These are phyloP conservation scores for Neofusicoccum ribis DNA, from an alignment of 2,329 filamentous ascomycete species.

Conservation along the genomic window DNA sequence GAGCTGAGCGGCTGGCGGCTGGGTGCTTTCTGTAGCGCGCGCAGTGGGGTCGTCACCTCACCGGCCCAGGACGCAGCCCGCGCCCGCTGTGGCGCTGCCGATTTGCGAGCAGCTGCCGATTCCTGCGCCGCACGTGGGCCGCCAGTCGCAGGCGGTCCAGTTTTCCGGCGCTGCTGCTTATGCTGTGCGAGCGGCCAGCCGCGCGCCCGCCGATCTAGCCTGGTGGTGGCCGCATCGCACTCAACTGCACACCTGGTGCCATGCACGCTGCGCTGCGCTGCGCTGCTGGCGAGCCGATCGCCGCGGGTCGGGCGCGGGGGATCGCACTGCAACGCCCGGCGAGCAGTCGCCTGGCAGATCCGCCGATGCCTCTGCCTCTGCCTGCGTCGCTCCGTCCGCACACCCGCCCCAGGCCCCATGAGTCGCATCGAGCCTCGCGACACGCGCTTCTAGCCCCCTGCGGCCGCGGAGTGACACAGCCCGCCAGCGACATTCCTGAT, in stretches of 20 bases:
- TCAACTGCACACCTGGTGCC: not conserved
- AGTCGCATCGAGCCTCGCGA: not conserved
- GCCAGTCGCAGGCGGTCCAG: not conserved
- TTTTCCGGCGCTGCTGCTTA: not conserved
- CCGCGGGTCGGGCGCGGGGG: too few relatives aligned
- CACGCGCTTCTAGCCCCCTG: not conserved
- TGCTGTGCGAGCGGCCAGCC: too few relatives aligned
- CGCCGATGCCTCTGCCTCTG: not conserved
- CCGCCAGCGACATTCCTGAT: not conserved
- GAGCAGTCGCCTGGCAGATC: too few relatives aligned
- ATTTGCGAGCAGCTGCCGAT: not conserved
- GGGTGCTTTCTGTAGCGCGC: not conserved
- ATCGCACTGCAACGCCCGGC: too few relatives aligned
- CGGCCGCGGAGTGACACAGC: not conserved
- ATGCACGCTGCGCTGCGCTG: not conserved
- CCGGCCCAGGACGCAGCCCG: not conserved
- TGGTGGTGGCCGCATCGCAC: not conserved
- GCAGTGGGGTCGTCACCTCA: not conserved
- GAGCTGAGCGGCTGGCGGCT: not conserved
- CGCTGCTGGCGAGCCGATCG: too few relatives aligned
- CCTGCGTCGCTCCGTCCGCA: not conserved
- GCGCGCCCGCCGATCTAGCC: not conserved
- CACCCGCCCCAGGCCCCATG: not conserved
- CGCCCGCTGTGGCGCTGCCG: not conserved
- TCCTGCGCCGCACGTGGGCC: conserved; percentile 3